Conservation (phyloP, 257 asterid species). For the Penstemon barbatus region DNA sequence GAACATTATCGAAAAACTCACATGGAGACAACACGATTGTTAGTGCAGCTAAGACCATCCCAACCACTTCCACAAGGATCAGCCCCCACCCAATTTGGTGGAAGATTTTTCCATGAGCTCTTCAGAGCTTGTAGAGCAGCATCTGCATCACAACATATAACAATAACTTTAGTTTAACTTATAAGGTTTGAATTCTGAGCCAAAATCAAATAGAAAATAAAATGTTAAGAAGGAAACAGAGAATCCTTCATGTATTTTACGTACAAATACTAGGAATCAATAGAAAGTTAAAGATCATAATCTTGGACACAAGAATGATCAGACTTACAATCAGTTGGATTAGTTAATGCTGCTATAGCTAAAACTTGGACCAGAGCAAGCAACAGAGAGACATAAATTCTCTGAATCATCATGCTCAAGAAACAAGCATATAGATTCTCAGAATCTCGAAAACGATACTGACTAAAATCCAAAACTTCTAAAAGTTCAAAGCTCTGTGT, state of each 20-base stretch:
- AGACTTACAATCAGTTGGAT: slow-evolving; percentile 58
- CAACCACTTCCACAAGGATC: slow-evolving; percentile 73
- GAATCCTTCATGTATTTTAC: background rate
- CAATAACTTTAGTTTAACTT: background rate
- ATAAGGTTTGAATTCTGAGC: too few relatives aligned
- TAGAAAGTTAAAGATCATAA: background rate
- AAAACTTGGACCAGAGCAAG: slow-evolving; percentile 42
- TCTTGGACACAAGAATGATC: slow-evolving; percentile 1
- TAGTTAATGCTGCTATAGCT: slow-evolving; percentile 45
- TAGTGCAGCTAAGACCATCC: slow-evolving; percentile 65
- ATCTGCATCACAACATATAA: slow-evolving; percentile 44
- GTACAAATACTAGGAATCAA: background rate
- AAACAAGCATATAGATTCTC: slow-evolving; percentile 23
- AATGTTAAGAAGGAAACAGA: background rate
- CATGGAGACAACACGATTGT: slow-evolving; percentile 53
- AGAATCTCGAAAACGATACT: background rate
- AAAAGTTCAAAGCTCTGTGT: background rate
- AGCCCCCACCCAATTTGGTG: slow-evolving; percentile 64
- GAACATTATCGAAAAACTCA: slow-evolving; percentile 23
- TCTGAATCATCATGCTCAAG: slow-evolving; percentile 35
- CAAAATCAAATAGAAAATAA: background rate
- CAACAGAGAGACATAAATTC: slow-evolving; percentile 40
- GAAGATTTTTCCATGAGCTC: slow-evolving; percentile 50
- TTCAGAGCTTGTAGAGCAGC: slow-evolving; percentile 46
- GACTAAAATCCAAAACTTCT: background rate